Conservation (phyloP, 495 filamentous ascomycete genomes). For the Penicillium waksmanii region DNA sequence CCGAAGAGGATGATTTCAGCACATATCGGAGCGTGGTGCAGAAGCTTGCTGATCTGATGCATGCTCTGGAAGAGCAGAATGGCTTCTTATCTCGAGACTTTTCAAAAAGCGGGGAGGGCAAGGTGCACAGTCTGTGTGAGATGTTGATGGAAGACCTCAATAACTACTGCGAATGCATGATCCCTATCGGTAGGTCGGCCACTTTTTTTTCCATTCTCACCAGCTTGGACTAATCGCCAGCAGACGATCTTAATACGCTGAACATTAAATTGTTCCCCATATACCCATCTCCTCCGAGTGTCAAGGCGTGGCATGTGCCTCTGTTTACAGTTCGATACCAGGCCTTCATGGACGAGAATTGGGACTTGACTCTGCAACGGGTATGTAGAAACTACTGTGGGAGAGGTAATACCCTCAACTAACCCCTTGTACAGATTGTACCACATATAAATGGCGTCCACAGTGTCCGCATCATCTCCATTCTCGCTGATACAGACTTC, state of each 20-base stretch:
- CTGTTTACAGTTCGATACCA: slow-evolving; percentile 82
- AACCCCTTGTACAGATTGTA: slow-evolving; percentile 54
- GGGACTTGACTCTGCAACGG: slow-evolving; percentile 87
- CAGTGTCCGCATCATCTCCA: slow-evolving; percentile 81
- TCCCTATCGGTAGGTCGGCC: slow-evolving; percentile 71
- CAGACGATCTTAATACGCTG: slow-evolving; percentile 90
- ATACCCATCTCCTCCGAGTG: slow-evolving; percentile 73
- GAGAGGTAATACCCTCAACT: not conserved
- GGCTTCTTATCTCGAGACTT: slow-evolving; percentile 63
- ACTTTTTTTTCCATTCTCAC: slow-evolving; percentile 2
- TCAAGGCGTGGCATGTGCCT: slow-evolving; percentile 88
- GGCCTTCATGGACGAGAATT: slow-evolving; percentile 77
- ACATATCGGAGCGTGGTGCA: slow-evolving; percentile 81
- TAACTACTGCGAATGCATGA: slow-evolving; percentile 98
- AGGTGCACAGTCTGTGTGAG: slow-evolving; percentile 81
- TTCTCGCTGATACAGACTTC: slow-evolving; percentile 81
- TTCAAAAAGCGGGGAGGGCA: slow-evolving; percentile 56
- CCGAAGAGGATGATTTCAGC: slow-evolving; percentile 66
- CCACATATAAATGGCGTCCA: slow-evolving; percentile 88
- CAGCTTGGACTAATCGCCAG: slow-evolving; percentile 18
- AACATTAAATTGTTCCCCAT: slow-evolving; percentile 95
- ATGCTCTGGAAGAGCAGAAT: slow-evolving; percentile 84
- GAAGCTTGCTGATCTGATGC: slow-evolving; percentile 82
- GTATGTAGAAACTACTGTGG: slow-evolving; percentile 31
- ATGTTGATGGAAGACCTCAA: slow-evolving; percentile 94